Base-by-base conservation (phyloP, 257 asterid species). In the Scutellaria minor region DNA sequence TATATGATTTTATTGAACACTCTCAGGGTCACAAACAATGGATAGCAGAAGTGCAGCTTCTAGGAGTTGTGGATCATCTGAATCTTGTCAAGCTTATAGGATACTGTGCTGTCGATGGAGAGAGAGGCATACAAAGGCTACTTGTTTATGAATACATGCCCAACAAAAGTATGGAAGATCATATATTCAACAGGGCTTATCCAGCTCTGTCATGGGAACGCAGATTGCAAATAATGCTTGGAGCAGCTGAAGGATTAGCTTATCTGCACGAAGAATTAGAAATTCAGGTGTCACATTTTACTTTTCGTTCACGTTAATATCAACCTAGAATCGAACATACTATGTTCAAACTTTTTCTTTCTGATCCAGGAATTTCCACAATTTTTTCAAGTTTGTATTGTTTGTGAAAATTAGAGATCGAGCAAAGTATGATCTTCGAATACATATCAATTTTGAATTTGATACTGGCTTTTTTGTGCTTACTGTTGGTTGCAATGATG, bases 21-120 rank as follows among this genome's bases (percentile, higher is more conserved):
- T 71, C 18, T 64, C 81, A 90, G 97, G 98, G 98, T 10, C 98
- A 91, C 81, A 93, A 86, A 71, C 88, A 91, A 81, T 93, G 98
- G 97, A 80, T 89, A 12, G 89, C 96, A 35, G 98, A 93, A 72
- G 96, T 93, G 76, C 96, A 88, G 66, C 84, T 89, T 77, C 93
- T 94, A 12, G 96, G 98, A 51, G 88, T 91, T 1, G 96, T 88
- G 14, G 88, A 88, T 69, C 97, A 94, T 60, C 92, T 90, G 2
- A 91, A 94, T 84, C 87, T 94, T 3, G 97, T 91, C 44, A 89
- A 80, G 73, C 96, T 91, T 31, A 81, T 91, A 7, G 97, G 98
- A 10, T 91, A 89, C 68, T 94, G 96, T 66, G 90, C 90, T 14
- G 80, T 86, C 22, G 97, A 94, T 72, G 97, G 93, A 42, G 96